A percentile compares a stretch with the other conserved stretches of the same genome.
phyloP scores from a whole-genome alignment of 495 filamentous ascomycete species.

The Xylaria sp. region DNA sequence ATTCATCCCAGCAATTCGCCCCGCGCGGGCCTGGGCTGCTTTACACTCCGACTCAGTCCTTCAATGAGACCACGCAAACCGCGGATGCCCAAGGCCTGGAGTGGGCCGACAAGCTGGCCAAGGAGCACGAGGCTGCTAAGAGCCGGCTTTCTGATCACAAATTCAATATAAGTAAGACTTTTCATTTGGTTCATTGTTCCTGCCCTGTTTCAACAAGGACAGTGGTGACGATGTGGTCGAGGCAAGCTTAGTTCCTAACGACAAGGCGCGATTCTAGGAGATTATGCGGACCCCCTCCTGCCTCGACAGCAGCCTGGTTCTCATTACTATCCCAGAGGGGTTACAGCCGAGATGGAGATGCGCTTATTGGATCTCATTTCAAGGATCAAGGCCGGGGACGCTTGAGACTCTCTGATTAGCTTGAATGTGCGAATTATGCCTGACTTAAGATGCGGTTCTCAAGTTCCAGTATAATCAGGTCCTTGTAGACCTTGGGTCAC shows the following conservation, averaged over 20 bases:
- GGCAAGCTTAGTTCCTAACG: not conserved
- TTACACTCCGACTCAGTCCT: conserved; percentile 37
- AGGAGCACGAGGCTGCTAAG: conserved; percentile 58
- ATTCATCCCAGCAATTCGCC: conserved; percentile 40
- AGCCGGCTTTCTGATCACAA: conserved; percentile 45
- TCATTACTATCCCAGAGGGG: conserved; percentile 44
- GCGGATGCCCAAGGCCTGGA: conserved; percentile 34
- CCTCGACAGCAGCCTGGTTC: conserved; percentile 38
- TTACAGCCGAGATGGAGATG: conserved; percentile 44
- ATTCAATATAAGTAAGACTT: conserved; percentile 50
- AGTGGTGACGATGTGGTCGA: not conserved
- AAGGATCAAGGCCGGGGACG: conserved; percentile 33
- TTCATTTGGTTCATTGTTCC: not conserved
- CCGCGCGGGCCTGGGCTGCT: conserved; percentile 37
- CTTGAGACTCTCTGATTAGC: not conserved
- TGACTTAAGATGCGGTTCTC: not conserved
- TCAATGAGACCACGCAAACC: conserved; percentile 31
- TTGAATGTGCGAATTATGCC: not conserved
- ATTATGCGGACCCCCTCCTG: conserved; percentile 51
- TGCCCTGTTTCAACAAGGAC: not conserved
- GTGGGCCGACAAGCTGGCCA: conserved; percentile 54
- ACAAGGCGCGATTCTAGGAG: conserved; percentile 33
- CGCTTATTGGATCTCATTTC: conserved; percentile 43
- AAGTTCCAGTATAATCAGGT: not conserved
- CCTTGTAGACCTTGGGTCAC: not conserved